Conservation (phyloP, 1,284 basidiomycete species). For the Marasmius fiardii region DNA sequence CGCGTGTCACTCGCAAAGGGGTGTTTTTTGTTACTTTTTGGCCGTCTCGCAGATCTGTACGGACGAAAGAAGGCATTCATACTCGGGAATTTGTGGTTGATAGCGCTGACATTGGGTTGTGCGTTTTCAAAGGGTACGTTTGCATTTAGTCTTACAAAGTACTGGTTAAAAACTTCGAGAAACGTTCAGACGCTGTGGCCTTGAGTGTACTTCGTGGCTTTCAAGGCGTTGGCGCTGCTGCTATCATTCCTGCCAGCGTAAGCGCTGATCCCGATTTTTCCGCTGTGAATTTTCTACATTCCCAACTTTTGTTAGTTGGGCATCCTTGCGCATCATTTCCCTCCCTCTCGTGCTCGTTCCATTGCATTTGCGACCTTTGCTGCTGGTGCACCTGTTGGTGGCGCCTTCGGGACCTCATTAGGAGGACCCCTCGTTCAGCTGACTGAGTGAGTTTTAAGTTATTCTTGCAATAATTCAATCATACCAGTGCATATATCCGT, state of each 20-base stretch:
- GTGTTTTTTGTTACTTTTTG: conserved; percentile 68
- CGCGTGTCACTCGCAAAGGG: conserved; percentile 38
- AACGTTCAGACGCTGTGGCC: conserved; percentile 42
- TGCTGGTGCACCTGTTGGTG: conserved; percentile 79
- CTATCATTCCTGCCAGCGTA: conserved; percentile 68
- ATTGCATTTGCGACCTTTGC: conserved; percentile 76
- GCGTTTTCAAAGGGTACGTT: conserved; percentile 48
- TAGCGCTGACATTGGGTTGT: conserved; percentile 48
- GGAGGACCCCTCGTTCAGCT: conserved; percentile 71
- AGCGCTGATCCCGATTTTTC: conserved; percentile 22
- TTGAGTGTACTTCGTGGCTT: conserved; percentile 65
- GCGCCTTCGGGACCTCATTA: conserved; percentile 61
- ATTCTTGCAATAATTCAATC: background rate
- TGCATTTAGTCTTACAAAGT: background rate
- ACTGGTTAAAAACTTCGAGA: background rate
- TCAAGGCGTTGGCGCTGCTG: conserved; percentile 71
- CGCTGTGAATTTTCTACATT: background rate
- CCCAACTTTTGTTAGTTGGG: conserved; percentile 48
- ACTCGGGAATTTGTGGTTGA: conserved; percentile 45
- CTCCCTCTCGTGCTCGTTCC: conserved; percentile 61
- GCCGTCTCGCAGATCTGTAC: conserved; percentile 69
- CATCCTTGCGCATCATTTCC: conserved; percentile 74
- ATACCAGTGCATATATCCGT: conserved; percentile 2
- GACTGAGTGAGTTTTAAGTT: conserved; percentile 34
- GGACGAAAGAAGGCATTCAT: conserved; percentile 64